Base-by-base conservation (phyloP, 208 protist species). In the Endotrypanum monterogeii region DNA sequence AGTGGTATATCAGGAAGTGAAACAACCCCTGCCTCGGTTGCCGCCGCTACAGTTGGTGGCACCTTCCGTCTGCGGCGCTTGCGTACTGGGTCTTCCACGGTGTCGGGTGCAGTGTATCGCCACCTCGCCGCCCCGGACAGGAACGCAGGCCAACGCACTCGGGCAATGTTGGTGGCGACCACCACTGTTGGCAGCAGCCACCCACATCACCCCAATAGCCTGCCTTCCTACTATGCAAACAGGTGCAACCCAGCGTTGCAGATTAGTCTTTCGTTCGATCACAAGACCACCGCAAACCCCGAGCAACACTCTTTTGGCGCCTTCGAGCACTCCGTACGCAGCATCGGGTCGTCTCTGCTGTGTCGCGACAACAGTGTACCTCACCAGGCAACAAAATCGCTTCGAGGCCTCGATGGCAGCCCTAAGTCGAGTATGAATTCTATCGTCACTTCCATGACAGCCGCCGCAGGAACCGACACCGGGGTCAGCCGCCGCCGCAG, bases 281-380 rank as follows among this genome's bases (percentile, higher is more conserved):
- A 82, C 70, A 79, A 79, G 62, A 84, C 76, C 0, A 68, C 71
- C 2, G 32, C 79, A 39, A 79, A 84, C 67, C 79, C 73, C 30
- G 60, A 71, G 39, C 55, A 63, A 69, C 67, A 73, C 63, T 69
- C 68, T n/a, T 57, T 76, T 30, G 79, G 79, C 50, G 41, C 37
- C 8, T 71, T 78, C 37, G 56, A 80, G 67, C 25, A 56, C 18
- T 74, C 76, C 20, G 56, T 71, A 63, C 69, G 70, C 54, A 81
- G 76, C 57, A 46, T 60, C 35, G 65, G 76, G 1, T 81, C 76
- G 8, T 75, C 73, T 18, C 32, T 48, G n/a, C 50, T 51, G 16
- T 48, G 68, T 16, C 54, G 37, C 11, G 46, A 56, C n/a, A 32
- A 71, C 44, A 46, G 50, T 25, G 20, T 52, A 32, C 28, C 62